phyloP scores from a whole-genome alignment of 2,329 filamentous ascomycete species.

The Pseudocercospora ulei region DNA sequence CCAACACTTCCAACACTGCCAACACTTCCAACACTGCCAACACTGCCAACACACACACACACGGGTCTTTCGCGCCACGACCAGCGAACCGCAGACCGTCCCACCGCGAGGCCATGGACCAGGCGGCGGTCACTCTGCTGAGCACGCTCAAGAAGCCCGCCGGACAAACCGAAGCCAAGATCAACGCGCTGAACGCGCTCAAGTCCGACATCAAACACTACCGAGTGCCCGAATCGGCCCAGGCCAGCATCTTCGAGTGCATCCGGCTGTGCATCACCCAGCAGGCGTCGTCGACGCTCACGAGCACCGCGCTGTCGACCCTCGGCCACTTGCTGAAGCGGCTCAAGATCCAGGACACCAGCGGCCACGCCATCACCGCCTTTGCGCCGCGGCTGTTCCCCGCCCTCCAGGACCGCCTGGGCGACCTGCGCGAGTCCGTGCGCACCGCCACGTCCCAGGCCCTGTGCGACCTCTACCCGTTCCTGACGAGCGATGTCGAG shows the following conservation, averaged over 20 bases:
- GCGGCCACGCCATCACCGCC: constrained; percentile 58
- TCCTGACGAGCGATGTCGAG: constrained; percentile 65
- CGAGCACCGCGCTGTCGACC: constrained; percentile 75
- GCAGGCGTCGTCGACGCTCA: constrained; percentile 61
- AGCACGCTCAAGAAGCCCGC: constrained; percentile 52
- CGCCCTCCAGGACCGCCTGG: constrained; percentile 71
- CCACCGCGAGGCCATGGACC: constrained; percentile 42
- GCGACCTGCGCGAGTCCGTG: constrained; percentile 79
- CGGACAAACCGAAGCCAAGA: constrained; percentile 58
- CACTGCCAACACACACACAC: constrained; percentile 4
- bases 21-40: constrained; percentile 1
- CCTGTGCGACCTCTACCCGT: constrained; percentile 65
- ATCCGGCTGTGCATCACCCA: constrained; percentile 65
- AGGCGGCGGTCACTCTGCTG: constrained; percentile 47
- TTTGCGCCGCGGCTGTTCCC: constrained; percentile 58
- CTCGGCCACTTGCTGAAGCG: constrained; percentile 81
- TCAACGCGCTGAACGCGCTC: constrained; percentile 59
- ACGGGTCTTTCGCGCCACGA: background rate
- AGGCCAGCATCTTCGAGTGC: constrained; percentile 70
- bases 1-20: too few relatives aligned
- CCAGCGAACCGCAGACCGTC: too few relatives aligned
- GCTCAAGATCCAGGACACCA: constrained; percentile 72
- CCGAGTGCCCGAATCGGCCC: constrained; percentile 66
- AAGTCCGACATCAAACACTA: constrained; percentile 89
- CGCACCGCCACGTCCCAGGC: constrained; percentile 64